phyloP scores from a whole-genome alignment of 2,329 filamentous ascomycete genomes.

The Dactylellina cionopaga region DNA sequence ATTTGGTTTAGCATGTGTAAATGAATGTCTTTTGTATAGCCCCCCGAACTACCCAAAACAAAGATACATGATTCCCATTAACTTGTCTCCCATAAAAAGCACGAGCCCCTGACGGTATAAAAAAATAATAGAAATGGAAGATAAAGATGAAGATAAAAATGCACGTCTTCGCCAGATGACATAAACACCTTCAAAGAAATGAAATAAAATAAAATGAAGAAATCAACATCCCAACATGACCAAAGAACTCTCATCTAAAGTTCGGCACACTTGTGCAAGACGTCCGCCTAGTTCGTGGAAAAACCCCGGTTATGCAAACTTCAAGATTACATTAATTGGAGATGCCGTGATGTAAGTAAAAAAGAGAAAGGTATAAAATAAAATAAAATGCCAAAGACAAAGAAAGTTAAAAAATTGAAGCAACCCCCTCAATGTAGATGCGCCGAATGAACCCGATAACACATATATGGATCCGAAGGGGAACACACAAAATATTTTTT shows the following conservation, averaged over 20 bases:
- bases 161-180: slow-evolving; percentile 51
- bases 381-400: slow-evolving; percentile 45
- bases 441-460: slow-evolving; percentile 52
- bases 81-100: slow-evolving; percentile 51
- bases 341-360: slow-evolving; percentile 50
- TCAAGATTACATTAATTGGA: slow-evolving; percentile 53
- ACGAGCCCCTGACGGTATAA: slow-evolving; percentile 38
- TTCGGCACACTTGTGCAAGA: slow-evolving; percentile 49
- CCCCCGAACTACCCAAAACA: slow-evolving; percentile 47
- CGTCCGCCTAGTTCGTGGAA: slow-evolving; percentile 34
- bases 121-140: slow-evolving; percentile 20
- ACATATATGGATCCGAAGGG: slow-evolving; percentile 53
- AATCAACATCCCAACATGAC: slow-evolving; percentile 51
- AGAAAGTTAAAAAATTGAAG: slow-evolving; percentile 37
- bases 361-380: slow-evolving; percentile 46
- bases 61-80: slow-evolving; percentile 53
- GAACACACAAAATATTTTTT: slow-evolving; percentile 47
- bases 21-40: slow-evolving; percentile 46
- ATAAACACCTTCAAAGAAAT: slow-evolving; percentile 48
- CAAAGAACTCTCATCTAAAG: slow-evolving; percentile 53
- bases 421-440: slow-evolving; percentile 53
- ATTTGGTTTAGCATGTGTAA: slow-evolving; percentile 20
- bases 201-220: slow-evolving; percentile 50
- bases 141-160: slow-evolving; percentile 31
- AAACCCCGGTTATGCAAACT: slow-evolving; percentile 53